Evolutionary conservation across 129 eudicot genomes (phyloP), one percentile per base, ranked within the genome.

Genomic region (Erigeron canadensis): DNA sequence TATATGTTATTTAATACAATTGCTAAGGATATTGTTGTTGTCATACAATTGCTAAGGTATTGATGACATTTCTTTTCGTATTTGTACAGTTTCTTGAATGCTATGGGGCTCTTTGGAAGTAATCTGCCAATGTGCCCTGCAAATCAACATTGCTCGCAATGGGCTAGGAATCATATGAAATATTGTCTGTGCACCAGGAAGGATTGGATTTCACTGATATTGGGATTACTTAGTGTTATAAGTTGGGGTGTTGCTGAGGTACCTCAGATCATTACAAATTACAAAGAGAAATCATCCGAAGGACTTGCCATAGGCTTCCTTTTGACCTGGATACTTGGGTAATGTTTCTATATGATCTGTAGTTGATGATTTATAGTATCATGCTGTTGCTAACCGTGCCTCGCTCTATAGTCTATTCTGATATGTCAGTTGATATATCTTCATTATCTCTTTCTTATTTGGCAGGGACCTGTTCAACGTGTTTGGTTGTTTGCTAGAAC

Each of bases 401-500:
- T 15, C 39, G 39, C 16, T 53, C 28, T 53, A n/a, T n/a, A n/a
- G n/a, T n/a, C n/a, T n/a, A 63, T 53, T 70, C 37, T 54, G 17
- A 38, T 37, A 37, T 70, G 74, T 70, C 46, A 57, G 7, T 19
- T 19, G 15, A 41, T 8, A 43, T 19, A 10, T 70, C 7, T 46
- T 60, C 44, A 42, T 65, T 37, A 34, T 55, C 5, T 10, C 28
- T 12, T 40, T 47, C 42, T 7, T 76, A 2, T 75, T 81, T 41
- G 69, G 75, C 96, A 91, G 96, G 69, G 97, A 91, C 72, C 67
- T 84, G 40, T 45, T 91, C 66, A 91, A 91, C 67, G 74, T 91
- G 37, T 61, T 84, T 75, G 97, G 97, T 69, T 91, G 97, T 82
- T 48, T 81, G 75, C 87, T 91, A 44, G 96, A 91, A 82, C 97